Evolutionary conservation across 2,329 filamentous ascomycete species (phyloP), one percentile per base, ranked within the genome.

Genomic region (Stylonectria norvegica): DNA sequence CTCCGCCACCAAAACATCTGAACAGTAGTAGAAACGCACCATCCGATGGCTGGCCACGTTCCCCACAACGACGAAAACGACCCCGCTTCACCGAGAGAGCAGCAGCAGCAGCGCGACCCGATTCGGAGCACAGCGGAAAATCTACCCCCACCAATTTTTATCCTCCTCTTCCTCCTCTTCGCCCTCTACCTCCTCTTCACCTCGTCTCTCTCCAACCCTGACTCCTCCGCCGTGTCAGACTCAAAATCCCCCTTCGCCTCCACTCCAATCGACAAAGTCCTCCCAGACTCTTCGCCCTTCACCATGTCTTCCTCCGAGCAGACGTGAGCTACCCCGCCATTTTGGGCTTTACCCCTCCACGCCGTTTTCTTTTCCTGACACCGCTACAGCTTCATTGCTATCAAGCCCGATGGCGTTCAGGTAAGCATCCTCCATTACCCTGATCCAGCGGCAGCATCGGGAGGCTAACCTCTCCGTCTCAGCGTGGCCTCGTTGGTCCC

Each of bases 351-450:
- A 41, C 53, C 53, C 52, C 44, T 56, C 53, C 40, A 47, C 38
- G 9, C 36, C 36, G 25, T 40, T 36, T n/a, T 20, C 22, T 42
- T 48, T 16, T 50, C 27, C 53, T 64, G 42, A 64, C 53, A 38
- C 30, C 46, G 47, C 40, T 58, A 58, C 64, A 97, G 91, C 78
- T 97, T 97, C 87, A 97, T 97, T 81, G 93, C 93, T 69, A 89
- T 98, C 83, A 98, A 98, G 89, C 93, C 91, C 62, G 93, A 97
- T 76, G 93, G 93, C 72, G 93, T 97, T 76, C 93, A 96, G 85
- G 89, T 95, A 84, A 59, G 74, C 46, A 27, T 31, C 36, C 19
- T 42, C 36, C 7, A 12, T 20, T 20, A 27, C 30, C 16, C 27
- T 37, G 35, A 19, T 19, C 33, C 15, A 12, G 29, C 10, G 17